Evolutionary conservation across 192 early-diverging fungal genomes (phyloP).

Genomic region (Coemansia sp.): DNA sequence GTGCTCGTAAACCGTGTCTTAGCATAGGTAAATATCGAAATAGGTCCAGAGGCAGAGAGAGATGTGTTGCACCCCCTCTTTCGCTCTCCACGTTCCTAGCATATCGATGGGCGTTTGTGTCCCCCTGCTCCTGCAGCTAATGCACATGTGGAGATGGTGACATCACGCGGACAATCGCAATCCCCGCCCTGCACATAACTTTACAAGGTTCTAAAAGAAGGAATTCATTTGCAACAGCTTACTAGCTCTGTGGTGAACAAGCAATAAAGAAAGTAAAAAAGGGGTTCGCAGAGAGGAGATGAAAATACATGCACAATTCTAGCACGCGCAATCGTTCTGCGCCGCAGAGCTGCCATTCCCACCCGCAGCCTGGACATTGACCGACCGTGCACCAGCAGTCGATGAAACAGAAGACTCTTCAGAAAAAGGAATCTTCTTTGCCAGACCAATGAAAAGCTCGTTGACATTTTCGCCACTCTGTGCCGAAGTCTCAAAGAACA

Average conservation of each 20-base stretch:
- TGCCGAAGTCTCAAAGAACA: conserved; percentile 91
- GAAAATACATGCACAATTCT: conserved; percentile 5
- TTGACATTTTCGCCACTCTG: conserved; percentile 81
- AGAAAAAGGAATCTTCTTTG: conserved; percentile 68
- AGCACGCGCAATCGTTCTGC: conserved; percentile 50
- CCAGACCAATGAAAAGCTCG: conserved; percentile 89
- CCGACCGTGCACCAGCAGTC: conserved; percentile 12
- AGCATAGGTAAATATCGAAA: not conserved
- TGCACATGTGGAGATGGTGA: not conserved
- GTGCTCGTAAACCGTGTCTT: not conserved
- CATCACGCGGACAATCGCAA: conserved; percentile 5
- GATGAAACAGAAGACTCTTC: conserved; percentile 9
- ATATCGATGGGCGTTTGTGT: not conserved
- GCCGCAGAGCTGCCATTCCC: conserved; percentile 12
- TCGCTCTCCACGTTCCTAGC: not conserved
- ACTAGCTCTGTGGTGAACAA: not conserved
- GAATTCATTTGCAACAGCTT: not conserved
- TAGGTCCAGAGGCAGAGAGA: not conserved
- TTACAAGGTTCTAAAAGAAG: not conserved
- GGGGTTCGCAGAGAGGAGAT: conserved; percentile 10
- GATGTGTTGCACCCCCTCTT: not conserved
- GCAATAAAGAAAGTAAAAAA: not conserved
- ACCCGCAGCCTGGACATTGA: conserved; percentile 39
- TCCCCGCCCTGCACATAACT: not conserved
- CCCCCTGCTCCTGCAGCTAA: not conserved